phyloP scores from a whole-genome alignment of 352 stramenopile genomes.

The Globisporangium uncinulatum region DNA sequence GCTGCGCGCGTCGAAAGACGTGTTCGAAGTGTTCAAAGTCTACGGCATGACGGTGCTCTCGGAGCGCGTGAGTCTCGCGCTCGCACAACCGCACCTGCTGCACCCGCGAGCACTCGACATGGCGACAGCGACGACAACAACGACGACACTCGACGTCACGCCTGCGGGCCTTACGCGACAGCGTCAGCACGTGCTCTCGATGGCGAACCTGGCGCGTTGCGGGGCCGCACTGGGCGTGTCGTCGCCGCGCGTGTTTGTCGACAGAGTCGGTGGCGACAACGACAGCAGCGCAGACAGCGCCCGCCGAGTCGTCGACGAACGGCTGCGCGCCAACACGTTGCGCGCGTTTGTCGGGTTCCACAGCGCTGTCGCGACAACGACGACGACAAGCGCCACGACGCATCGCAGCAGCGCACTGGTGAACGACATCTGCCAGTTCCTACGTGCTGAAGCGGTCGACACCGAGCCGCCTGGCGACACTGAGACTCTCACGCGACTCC shows the following conservation, averaged over 20 bases:
- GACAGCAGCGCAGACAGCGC: conserved; percentile 1
- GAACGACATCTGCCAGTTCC: conserved; percentile 25
- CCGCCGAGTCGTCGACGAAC: conserved; percentile 29
- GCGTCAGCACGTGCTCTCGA: conserved; percentile 50
- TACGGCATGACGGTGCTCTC: conserved; percentile 76
- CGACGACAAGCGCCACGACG: conserved; percentile 11
- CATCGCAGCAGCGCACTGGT: conserved; percentile 25
- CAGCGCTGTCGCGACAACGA: conserved; percentile 42
- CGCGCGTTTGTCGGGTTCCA: conserved; percentile 69
- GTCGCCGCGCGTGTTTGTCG: conserved; percentile 3
- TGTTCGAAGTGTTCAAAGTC: conserved; percentile 81
- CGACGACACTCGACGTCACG: conserved; percentile 11
- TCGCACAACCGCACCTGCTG: conserved; percentile 29
- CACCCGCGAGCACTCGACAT: neutral
- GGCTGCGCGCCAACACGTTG: conserved; percentile 48
- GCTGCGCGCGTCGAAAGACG: conserved; percentile 44
- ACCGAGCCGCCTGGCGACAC: neutral
- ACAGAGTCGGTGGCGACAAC: conserved; percentile 1
- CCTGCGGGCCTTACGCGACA: conserved; percentile 45
- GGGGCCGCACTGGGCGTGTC: conserved; percentile 32
- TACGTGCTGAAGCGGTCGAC: conserved; percentile 11
- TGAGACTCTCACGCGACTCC: conserved; percentile 8
- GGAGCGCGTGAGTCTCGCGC: conserved; percentile 52
- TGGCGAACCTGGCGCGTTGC: conserved; percentile 51
- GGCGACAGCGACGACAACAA: neutral